These are phyloP conservation scores for Solanum medicagineum DNA, from an alignment of 257 asterid species.

Conservation along the genomic window DNA sequence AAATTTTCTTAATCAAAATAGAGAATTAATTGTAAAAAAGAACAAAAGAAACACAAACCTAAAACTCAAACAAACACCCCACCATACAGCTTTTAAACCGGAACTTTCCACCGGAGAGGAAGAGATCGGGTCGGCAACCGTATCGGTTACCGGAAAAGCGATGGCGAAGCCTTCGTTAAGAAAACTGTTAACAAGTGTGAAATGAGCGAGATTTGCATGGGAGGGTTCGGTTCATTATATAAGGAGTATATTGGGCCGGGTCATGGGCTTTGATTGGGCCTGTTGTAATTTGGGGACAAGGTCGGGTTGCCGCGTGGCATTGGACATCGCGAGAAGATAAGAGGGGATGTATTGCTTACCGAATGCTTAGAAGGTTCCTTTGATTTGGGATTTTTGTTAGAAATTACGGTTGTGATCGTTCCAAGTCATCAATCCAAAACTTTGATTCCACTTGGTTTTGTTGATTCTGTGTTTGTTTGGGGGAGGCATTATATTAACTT, in stretches of 20 bases:
- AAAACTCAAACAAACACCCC: slow-evolving; percentile 16
- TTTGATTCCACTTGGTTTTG: neutral
- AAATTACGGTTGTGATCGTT: neutral
- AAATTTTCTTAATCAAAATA: neutral
- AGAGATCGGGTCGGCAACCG: slow-evolving; percentile 1
- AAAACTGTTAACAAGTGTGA: slow-evolving; percentile 18
- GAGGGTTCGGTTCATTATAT: slow-evolving; percentile 34
- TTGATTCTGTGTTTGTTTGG: neutral
- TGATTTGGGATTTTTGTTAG: neutral
- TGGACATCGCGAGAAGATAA: neutral
- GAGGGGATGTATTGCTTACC: neutral
- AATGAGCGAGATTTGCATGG: slow-evolving; percentile 76
- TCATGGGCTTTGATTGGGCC: slow-evolving; percentile 13
- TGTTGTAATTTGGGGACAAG: neutral
- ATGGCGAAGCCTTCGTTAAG: neutral
- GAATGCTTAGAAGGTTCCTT: neutral
- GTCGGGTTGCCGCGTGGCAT: slow-evolving; percentile 35
- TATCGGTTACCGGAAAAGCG: slow-evolving; percentile 6
- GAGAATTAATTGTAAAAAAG: neutral
- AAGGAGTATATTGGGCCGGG: slow-evolving; percentile 14
- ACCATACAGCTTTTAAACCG: slow-evolving; percentile 46
- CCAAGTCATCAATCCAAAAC: neutral
- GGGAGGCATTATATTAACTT: neutral
- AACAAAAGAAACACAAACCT: slow-evolving; percentile 13
- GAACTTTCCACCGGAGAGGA: neutral